Evolutionary conservation across 176 grass and related monocot species (phyloP), one percentile per base, ranked within the genome.

Genomic region (Alloteropsis semialata): DNA sequence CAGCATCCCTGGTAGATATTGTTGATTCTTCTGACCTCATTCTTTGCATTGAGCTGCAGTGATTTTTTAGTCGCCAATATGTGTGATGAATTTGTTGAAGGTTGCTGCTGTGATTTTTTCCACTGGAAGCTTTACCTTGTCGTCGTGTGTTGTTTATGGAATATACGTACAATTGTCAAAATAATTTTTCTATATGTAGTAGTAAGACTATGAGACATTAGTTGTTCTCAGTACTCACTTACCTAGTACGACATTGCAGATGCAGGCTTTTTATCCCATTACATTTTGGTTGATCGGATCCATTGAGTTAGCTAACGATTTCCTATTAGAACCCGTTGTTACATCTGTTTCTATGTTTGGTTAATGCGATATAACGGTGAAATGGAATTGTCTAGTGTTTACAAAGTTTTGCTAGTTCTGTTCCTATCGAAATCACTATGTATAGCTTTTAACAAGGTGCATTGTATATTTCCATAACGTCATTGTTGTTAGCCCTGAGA

Each of bases 401-500:
- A 27, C 41, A 5, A 19, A 76, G 25, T 7, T 45, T 15, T 69
- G n/a, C 39, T 12, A 59, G n/a, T 75, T 87, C 71, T 42, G 4
- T 36, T 76, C 24, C 18, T n/a, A 41, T 6, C 59, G 10, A 39
- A 61, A 51, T 68, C 33, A 25, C 22, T 15, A 7, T 4, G 0
- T 10, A 14, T 72, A 24, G 0, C 21, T 10, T 59, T 38, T 42
- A 39, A 22, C 21, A 51, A 60, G 29, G 12, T 50, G 33, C 72
- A 57, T 81, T 74, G 16, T 68, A 65, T 86, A 25, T 48, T 56
- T 34, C 28, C 6, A 75, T 75, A 21, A 53, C 32, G 61, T 48
- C 67, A 50, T 24, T 5, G 0, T 50, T 62, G 41, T 2, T 5
- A 27, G 10, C 15, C 28, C 9, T 27, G 25, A 34, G 30, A 82